phyloP scores from a whole-genome alignment of 345 rosid species.

The Litchi chinensis region DNA sequence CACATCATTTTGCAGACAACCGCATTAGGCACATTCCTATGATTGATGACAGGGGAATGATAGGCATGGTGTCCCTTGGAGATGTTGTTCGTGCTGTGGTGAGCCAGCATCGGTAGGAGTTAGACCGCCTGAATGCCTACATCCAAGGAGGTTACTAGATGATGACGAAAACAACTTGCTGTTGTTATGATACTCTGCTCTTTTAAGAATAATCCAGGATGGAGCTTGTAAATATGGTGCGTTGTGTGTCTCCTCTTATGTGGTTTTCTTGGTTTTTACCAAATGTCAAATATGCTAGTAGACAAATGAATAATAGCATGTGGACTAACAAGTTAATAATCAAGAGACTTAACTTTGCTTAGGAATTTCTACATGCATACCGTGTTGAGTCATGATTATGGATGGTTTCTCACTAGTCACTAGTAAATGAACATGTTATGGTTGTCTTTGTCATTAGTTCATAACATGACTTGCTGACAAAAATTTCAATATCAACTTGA shows the following conservation, averaged over 20 bases:
- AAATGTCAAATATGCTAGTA: constrained; percentile 1
- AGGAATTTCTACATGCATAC: background rate
- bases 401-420: too few relatives aligned
- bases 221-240: constrained; percentile 34
- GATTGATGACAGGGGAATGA: constrained; percentile 72
- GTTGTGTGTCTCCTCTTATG: constrained; percentile 1
- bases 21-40: constrained; percentile 98
- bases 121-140: constrained; percentile 84
- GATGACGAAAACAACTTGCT: constrained; percentile 34
- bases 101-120: constrained; percentile 85
- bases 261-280: constrained; percentile 3
- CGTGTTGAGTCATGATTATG: too few relatives aligned
- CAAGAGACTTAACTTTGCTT: constrained; percentile 5
- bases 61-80: constrained; percentile 97
- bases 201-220: constrained; percentile 13
- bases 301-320: constrained; percentile 11
- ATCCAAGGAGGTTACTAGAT: constrained; percentile 94
- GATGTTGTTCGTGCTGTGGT: constrained; percentile 99
- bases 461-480: too few relatives aligned
- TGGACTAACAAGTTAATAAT: constrained; percentile 18
- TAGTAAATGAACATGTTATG: too few relatives aligned
- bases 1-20: constrained; percentile 55
- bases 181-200: constrained; percentile 17
- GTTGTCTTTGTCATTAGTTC: too few relatives aligned
- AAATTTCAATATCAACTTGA: too few relatives aligned